These are phyloP conservation scores for Cladophialophora immunda DNA, from an alignment of 2,329 filamentous ascomycete genomes.

Conservation along the genomic window DNA sequence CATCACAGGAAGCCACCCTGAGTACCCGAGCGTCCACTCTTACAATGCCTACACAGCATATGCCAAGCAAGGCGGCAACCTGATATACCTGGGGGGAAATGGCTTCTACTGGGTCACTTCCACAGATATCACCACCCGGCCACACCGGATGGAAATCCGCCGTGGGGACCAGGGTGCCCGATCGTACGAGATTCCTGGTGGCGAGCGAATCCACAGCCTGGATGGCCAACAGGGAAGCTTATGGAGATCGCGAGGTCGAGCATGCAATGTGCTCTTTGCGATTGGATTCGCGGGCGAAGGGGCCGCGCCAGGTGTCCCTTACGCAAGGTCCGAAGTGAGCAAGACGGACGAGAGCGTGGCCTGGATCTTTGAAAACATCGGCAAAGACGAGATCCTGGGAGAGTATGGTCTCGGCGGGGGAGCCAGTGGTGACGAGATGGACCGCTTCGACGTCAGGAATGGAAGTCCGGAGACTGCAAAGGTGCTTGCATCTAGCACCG, in stretches of 20 bases:
- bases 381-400: conserved; percentile 35
- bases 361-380: conserved; percentile 39
- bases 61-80: conserved; percentile 44
- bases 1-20: conserved; percentile 47
- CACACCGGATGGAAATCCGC: conserved; percentile 47
- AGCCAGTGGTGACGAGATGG: conserved; percentile 49
- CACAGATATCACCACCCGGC: not conserved
- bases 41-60: conserved; percentile 44
- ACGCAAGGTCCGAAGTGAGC: conserved; percentile 35
- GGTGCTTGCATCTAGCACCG: conserved; percentile 41
- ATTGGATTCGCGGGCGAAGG: conserved; percentile 45
- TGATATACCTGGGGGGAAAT: conserved; percentile 50
- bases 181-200: conserved; percentile 43
- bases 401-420: conserved; percentile 44
- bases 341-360: conserved; percentile 29
- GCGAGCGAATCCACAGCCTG: conserved; percentile 44
- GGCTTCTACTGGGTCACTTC: conserved; percentile 46
- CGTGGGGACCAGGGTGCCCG: conserved; percentile 46
- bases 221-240: conserved; percentile 46
- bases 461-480: conserved; percentile 44
- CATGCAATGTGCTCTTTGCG: conserved; percentile 45
- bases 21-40: conserved; percentile 46
- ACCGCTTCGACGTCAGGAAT: conserved; percentile 45
- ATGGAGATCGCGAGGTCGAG: conserved; percentile 46
- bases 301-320: conserved; percentile 44